Conservation (phyloP, 495 filamentous ascomycete genomes). For the Collariella sp. region DNA sequence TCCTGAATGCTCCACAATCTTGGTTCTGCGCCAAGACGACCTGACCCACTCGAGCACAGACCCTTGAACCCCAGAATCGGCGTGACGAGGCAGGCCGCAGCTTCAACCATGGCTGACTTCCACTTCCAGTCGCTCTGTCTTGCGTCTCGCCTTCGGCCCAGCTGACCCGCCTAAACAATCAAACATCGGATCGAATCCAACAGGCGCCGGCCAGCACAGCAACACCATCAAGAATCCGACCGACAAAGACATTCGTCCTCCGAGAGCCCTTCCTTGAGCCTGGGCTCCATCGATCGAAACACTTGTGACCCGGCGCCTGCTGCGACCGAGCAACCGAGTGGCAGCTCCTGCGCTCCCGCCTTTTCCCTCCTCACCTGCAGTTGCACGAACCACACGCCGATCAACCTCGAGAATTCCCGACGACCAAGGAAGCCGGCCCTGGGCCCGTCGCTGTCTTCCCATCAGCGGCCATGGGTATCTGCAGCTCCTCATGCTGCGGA, state of each 20-base stretch:
- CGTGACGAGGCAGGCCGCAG: slow-evolving; percentile 1
- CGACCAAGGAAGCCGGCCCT: slow-evolving; percentile 3
- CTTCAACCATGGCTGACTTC: slow-evolving; percentile 1
- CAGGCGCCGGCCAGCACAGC: slow-evolving; percentile 7
- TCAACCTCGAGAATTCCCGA: slow-evolving; percentile 4
- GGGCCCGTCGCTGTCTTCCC: slow-evolving; percentile 8
- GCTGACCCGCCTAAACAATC: slow-evolving; percentile 22
- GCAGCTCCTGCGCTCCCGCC: neutral
- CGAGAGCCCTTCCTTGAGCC: slow-evolving; percentile 18
- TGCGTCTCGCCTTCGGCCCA: slow-evolving; percentile 7
- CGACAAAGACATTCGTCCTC: neutral
- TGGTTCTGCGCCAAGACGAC: too few relatives aligned
- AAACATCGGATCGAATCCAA: slow-evolving; percentile 1
- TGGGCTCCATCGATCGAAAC: slow-evolving; percentile 1
- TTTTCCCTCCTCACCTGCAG: neutral
- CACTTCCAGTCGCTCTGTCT: neutral
- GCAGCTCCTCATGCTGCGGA: slow-evolving; percentile 35
- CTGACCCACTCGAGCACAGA: neutral
- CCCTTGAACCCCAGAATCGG: neutral
- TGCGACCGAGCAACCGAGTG: slow-evolving; percentile 8
- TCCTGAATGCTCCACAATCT: too few relatives aligned
- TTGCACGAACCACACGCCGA: neutral
- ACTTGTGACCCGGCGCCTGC: neutral
- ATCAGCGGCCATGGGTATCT: slow-evolving; percentile 33
- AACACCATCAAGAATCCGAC: slow-evolving; percentile 10